A percentile compares a stretch with the other conserved stretches of the same genome.
Conservation (phyloP, 2,329 filamentous ascomycete species). For the Septoria petroselini region DNA sequence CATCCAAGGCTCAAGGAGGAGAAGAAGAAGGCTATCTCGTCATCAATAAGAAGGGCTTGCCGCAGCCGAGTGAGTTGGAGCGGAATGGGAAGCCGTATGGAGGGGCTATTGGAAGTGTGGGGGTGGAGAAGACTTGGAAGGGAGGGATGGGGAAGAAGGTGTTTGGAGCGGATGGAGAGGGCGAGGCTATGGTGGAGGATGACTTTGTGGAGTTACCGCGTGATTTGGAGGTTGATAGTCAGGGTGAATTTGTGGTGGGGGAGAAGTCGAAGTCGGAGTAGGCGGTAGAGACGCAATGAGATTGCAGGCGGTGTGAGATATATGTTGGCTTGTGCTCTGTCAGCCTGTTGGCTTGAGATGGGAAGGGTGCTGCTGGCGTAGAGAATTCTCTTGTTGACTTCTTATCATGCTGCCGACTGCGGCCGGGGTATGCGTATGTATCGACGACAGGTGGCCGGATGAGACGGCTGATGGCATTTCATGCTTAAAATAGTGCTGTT, state of each 20-base stretch:
- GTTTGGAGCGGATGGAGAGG: background rate
- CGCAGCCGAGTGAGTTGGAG: background rate
- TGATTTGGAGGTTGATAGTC: no score
- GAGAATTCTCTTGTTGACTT: no score
- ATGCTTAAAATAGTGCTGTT: no score
- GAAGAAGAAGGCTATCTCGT: background rate
- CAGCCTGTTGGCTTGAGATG: no score
- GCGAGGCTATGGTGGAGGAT: background rate
- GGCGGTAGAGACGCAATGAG: no score
- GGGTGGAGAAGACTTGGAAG: background rate
- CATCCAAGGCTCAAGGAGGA: background rate
- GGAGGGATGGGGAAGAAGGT: background rate
- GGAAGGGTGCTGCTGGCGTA: no score
- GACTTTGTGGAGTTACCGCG: background rate
- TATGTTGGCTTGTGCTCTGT: no score
- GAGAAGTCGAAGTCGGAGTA: background rate
- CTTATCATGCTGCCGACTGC: no score
- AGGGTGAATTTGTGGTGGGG: background rate
- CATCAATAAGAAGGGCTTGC: background rate
- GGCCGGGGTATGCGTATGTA: no score
- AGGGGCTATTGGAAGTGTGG: background rate
- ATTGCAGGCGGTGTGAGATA: no score
- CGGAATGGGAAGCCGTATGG: conserved; percentile 3
- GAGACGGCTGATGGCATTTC: no score
- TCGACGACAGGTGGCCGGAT: no score